A percentile compares a stretch with the other conserved stretches of the same genome.
These are phyloP conservation scores for Anthracocystis walkeri DNA, from an alignment of 1,284 basidiomycete genomes.

Conservation along the genomic window DNA sequence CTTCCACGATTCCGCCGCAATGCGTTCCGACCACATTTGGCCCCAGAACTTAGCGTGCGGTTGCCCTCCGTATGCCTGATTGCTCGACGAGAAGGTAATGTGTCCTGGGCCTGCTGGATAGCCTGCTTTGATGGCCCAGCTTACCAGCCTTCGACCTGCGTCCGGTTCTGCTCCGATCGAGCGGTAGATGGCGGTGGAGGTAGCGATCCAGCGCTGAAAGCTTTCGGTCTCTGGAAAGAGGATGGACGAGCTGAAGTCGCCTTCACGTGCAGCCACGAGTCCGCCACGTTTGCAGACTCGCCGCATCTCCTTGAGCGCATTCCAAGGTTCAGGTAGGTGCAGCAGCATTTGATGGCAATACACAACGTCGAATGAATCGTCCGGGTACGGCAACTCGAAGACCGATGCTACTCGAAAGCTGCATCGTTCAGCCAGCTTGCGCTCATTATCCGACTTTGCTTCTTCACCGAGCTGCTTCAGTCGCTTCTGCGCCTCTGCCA, in stretches of 20 bases:
- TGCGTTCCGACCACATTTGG: conserved; percentile 32
- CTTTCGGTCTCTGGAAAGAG: conserved; percentile 20
- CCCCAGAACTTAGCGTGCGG: conserved; percentile 36
- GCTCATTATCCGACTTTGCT: conserved; percentile 5
- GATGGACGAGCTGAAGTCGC: conserved; percentile 20
- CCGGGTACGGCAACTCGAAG: conserved; percentile 27
- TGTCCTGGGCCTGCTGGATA: conserved; percentile 12
- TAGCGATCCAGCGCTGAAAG: conserved; percentile 19
- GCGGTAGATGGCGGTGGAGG: conserved; percentile 17
- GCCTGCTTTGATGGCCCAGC: conserved; percentile 40
- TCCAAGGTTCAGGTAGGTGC: conserved; percentile 26
- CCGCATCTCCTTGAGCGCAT: conserved; percentile 40
- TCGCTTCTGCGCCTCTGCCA: conserved; percentile 26
- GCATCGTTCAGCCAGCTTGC: conserved; percentile 5
- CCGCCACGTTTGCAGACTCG: conserved; percentile 41
- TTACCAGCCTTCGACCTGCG: conserved; percentile 33
- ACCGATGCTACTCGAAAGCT: conserved; percentile 32
- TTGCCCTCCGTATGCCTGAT: conserved; percentile 30
- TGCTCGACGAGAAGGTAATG: conserved; percentile 38
- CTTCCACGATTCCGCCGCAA: conserved; percentile 27
- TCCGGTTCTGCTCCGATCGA: conserved; percentile 36
- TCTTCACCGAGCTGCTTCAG: neutral
- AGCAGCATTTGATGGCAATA: conserved; percentile 45
- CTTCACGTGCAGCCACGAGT: conserved; percentile 35
- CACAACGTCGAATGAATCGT: conserved; percentile 37